A percentile compares a stretch with the other conserved stretches of the same genome.
phyloP scores from a whole-genome alignment of 345 rosid species.

The Diplotaxis tenuifolia region DNA sequence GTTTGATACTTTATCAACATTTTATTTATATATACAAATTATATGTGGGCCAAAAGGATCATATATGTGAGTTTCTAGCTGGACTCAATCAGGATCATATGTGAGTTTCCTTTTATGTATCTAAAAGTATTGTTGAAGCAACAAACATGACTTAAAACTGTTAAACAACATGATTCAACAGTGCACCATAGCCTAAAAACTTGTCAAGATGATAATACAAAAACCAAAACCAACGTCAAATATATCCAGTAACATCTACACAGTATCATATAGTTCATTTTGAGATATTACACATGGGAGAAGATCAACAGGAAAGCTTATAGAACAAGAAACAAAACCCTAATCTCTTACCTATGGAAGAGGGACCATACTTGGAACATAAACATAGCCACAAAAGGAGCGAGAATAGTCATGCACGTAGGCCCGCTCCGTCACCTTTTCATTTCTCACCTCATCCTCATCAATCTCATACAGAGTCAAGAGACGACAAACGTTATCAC shows the following conservation, averaged over 20 bases:
- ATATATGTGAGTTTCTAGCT: no score
- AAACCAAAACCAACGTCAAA: background rate
- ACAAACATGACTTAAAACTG: background rate
- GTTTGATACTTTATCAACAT: background rate
- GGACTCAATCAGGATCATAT: no score
- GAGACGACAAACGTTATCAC: background rate
- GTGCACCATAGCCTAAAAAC: background rate
- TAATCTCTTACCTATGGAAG: no score
- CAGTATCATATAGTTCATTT: background rate
- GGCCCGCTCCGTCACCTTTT: background rate
- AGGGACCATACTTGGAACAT: background rate
- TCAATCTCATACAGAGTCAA: background rate
- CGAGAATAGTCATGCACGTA: background rate
- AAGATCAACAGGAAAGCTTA: no score
- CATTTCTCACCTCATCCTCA: no score
- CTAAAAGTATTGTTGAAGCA: background rate
- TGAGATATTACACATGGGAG: background rate
- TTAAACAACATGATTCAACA: background rate
- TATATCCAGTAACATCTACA: background rate
- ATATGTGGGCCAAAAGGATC: background rate
- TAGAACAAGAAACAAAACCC: background rate
- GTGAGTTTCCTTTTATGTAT: background rate
- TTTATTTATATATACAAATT: accelerated
- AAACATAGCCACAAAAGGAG: background rate
- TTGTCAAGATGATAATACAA: background rate